These are phyloP conservation scores for Eleusine coracana DNA, from an alignment of 176 grass and related monocot species.

Conservation along the genomic window DNA sequence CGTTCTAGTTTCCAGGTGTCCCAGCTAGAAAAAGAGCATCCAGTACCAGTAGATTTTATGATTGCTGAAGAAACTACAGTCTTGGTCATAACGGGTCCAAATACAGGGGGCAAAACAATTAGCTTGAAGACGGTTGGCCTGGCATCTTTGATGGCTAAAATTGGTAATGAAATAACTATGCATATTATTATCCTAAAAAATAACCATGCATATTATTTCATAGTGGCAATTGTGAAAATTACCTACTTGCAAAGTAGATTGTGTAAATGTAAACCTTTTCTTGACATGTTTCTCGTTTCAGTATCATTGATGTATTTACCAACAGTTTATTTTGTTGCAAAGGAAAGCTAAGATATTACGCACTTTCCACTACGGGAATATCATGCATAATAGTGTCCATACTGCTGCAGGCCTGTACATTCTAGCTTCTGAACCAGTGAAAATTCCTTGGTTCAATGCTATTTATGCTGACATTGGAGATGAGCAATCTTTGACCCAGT, in stretches of 20 bases:
- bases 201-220: background rate
- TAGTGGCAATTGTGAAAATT: background rate
- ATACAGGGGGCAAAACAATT: constrained; percentile 86
- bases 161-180: constrained; percentile 44
- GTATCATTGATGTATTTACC: constrained; percentile 2
- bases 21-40: constrained; percentile 56
- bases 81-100: constrained; percentile 83
- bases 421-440: constrained; percentile 78
- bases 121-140: constrained; percentile 82
- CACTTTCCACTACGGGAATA: background rate
- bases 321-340: constrained; percentile 19
- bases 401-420: constrained; percentile 70
- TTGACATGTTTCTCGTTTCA: constrained; percentile 11
- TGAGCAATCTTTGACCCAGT: constrained; percentile 81
- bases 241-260: background rate
- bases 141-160: constrained; percentile 85
- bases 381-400: constrained; percentile 35
- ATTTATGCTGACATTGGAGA: constrained; percentile 89
- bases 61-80: constrained; percentile 70
- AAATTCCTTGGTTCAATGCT: constrained; percentile 87
- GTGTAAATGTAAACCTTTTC: background rate
- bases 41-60: constrained; percentile 76
- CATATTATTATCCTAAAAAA: background rate
- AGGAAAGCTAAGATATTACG: constrained; percentile 15
- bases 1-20: constrained; percentile 52